Base-by-base conservation (phyloP, 2,329 filamentous ascomycete species). In the Fonsecaea pugnacius region DNA sequence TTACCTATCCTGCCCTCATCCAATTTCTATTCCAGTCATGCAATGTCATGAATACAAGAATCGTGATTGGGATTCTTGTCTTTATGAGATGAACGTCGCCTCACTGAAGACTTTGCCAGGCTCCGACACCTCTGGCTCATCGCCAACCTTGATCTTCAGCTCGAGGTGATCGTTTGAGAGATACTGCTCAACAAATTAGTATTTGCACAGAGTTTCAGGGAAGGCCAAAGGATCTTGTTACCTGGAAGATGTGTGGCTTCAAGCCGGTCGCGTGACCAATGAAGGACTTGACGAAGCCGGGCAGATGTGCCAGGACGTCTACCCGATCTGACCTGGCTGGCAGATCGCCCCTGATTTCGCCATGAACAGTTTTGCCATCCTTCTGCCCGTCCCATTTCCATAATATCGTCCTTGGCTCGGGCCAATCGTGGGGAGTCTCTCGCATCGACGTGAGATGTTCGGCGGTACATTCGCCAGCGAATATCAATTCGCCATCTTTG, bases 161-260 rank as follows among this genome's bases (percentile, higher is more conserved):
- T 85, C 86, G 63, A 91, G 83, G 73, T 86, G 86, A 63, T 84
- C 78, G 66, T 81, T 79, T 38, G 91, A 89, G 18, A 83, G 84
- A 78, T 89, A 98, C 90, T 96, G 69, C 33, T n/a, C 33, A 21
- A 32, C 32, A 40, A 4, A 12, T 63, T 54, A 46, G 35, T 50
- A 59, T 21, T 18, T 27, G 33, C 2, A 24, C 9, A 30, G 21
- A 14, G 21, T 1, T 27, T 12, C 4, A 12, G 7, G 21, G 6
- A 21, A 48, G 27, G 56, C 27, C n/a, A 18, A n/a, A 18, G 53
- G 14, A 1, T 10, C 51, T 43, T 76, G 84, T 70, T 78, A 93
- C 91, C 84, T 96, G 95, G 80, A 97, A 99, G 72, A 99, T 98
- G 78, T 97, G 99, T 4, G 95, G 95, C 82, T 92, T 95, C 32